Evolutionary conservation across 2,329 filamentous ascomycete genomes (phyloP).

Genomic region (Colletotrichum sp.): DNA sequence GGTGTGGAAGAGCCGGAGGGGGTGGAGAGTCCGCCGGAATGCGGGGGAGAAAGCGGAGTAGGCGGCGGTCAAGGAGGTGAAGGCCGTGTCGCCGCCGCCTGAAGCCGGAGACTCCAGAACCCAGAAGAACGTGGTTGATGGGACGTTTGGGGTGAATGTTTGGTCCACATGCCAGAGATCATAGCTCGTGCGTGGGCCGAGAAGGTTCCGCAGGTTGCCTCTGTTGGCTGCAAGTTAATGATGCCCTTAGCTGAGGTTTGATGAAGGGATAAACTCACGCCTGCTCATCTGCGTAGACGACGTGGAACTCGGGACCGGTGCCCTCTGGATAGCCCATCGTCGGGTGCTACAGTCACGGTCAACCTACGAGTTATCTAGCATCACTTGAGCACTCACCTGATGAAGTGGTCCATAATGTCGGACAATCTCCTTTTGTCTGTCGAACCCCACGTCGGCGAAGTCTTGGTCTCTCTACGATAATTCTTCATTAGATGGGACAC

Average conservation of each 20-base stretch:
- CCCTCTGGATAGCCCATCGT: conserved; percentile 35
- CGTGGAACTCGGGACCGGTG: conserved; percentile 34
- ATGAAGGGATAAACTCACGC: conserved; percentile 14
- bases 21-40: conserved; percentile 20
- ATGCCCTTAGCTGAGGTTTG: background rate
- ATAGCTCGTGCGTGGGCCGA: conserved; percentile 29
- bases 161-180: conserved; percentile 38
- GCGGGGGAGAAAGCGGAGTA: conserved; percentile 32
- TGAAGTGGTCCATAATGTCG: conserved; percentile 35
- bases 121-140: conserved; percentile 37
- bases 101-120: conserved; percentile 30
- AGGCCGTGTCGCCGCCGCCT: conserved; percentile 32
- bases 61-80: conserved; percentile 31
- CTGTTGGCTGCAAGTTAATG: background rate
- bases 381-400: background rate
- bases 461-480: conserved; percentile 30
- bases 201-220: conserved; percentile 31
- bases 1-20: conserved; percentile 18
- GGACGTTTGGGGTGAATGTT: conserved; percentile 34
- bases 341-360: conserved; percentile 23
- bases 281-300: conserved; percentile 35
- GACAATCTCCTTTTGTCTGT: conserved; percentile 31
- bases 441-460: conserved; percentile 35
- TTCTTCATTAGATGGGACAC: background rate
- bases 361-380: background rate